A percentile compares a stretch with the other conserved stretches of the same genome.
phyloP scores from a whole-genome alignment of 768 basidiomycete genomes.

The Rhizopogon vulgaris region DNA sequence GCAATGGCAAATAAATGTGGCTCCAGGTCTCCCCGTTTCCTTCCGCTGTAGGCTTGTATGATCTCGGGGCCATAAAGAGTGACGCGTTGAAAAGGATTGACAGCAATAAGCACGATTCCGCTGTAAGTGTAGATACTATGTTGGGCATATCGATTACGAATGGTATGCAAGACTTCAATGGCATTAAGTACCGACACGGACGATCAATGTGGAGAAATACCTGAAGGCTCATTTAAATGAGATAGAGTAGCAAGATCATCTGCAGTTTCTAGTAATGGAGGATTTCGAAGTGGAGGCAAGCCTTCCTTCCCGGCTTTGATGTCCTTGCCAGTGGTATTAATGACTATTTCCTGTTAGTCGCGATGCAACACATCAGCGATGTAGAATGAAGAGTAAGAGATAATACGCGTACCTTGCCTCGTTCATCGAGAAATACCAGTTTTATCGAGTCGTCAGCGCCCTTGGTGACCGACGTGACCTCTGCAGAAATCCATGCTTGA shows the following conservation, averaged over 20 bases:
- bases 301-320: constrained; percentile 75
- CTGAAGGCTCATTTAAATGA: constrained; percentile 96
- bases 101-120: constrained; percentile 96
- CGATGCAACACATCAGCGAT: neutral
- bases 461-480: constrained; percentile 64
- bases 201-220: constrained; percentile 33
- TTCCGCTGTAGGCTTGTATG: constrained; percentile 93
- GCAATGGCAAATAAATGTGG: constrained; percentile 99
- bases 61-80: constrained; percentile 96
- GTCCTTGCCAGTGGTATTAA: constrained; percentile 74
- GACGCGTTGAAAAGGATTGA: constrained; percentile 98
- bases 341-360: constrained; percentile 57
- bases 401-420: constrained; percentile 66
- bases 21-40: constrained; percentile 90
- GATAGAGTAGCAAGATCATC: constrained; percentile 98
- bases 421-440: constrained; percentile 84
- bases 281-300: constrained; percentile 92
- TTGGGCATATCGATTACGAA: constrained; percentile 92
- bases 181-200: constrained; percentile 1
- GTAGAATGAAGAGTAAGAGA: constrained; percentile 5
- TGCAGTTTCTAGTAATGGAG: constrained; percentile 91
- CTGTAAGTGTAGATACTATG: constrained; percentile 99
- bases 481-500: constrained; percentile 88
- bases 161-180: constrained; percentile 83
- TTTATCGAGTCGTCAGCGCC: constrained; percentile 69